These are phyloP conservation scores for Podaxis pistillaris DNA, from an alignment of 768 basidiomycete genomes.

Conservation along the genomic window DNA sequence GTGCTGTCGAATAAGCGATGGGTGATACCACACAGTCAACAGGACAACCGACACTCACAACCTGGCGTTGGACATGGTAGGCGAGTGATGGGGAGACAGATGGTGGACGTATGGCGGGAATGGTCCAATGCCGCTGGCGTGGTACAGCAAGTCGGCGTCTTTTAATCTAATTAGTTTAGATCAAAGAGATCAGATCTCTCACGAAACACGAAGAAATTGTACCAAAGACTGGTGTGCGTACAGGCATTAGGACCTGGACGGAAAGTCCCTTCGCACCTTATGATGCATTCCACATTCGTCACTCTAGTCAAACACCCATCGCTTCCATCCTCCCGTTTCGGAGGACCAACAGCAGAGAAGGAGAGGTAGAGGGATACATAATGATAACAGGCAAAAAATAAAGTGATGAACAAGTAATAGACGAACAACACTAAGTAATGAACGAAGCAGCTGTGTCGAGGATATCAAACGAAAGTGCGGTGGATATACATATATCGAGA, in stretches of 20 bases:
- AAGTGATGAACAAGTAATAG: background rate
- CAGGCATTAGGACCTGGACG: too few species aligned
- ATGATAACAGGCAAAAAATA: background rate
- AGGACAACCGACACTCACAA: conserved; percentile 22
- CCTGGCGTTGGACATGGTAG: conserved; percentile 33
- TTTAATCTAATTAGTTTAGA: too few species aligned
- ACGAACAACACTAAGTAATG: background rate
- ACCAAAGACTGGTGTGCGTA: too few species aligned
- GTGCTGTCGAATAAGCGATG: conserved; percentile 43
- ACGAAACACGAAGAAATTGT: too few species aligned
- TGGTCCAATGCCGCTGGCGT: too few species aligned
- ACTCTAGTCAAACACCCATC: too few species aligned
- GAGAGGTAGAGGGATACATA: background rate
- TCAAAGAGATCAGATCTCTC: too few species aligned
- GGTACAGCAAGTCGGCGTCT: too few species aligned
- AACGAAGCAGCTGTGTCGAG: background rate
- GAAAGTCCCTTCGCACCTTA: too few species aligned
- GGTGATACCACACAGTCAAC: background rate
- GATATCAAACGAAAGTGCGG: conserved; percentile 5
- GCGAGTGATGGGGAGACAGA: background rate
- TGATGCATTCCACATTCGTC: too few species aligned
- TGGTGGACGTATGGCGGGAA: background rate
- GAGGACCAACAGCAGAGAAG: background rate
- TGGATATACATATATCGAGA: conserved; percentile 1
- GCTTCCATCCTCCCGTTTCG: too few species aligned